These are phyloP conservation scores for Spinacia oleracea DNA, from an alignment of 179 eudicot species.

Conservation along the genomic window DNA sequence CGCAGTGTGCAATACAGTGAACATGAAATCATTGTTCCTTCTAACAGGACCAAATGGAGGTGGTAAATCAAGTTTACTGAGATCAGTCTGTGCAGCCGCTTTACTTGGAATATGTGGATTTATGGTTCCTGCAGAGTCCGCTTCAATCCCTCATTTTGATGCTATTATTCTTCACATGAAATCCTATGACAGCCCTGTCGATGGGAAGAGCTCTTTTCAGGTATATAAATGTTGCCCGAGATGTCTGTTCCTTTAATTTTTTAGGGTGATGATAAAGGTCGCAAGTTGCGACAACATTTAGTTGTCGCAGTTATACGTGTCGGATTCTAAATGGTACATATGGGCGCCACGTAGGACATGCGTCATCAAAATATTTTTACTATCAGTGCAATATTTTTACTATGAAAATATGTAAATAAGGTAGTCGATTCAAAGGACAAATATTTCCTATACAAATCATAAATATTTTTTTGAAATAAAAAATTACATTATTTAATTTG, in stretches of 20 bases:
- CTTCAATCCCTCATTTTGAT: conserved; percentile 88
- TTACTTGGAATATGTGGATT: conserved; percentile 93
- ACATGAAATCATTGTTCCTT: conserved; percentile 85
- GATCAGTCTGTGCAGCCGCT: conserved; percentile 95
- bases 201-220: conserved; percentile 99
- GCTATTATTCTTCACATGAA: conserved; percentile 94
- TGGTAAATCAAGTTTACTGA: conserved; percentile 92
- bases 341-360: no score
- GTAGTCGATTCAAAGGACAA: no score
- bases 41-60: conserved; percentile 99
- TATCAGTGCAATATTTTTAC: no score
- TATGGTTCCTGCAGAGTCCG: conserved; percentile 97
- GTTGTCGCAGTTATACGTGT: no score
- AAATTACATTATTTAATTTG: no score
- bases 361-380: no score
- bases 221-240: conserved; percentile 44
- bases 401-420: no score
- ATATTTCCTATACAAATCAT: no score
- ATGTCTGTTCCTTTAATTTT: not conserved
- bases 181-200: conserved; percentile 98
- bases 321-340: no score
- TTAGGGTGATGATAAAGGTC: no score
- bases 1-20: conserved; percentile 72
- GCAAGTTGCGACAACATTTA: no score
- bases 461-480: no score